These are phyloP conservation scores for Zelopaecilomyces penicillatus DNA, from an alignment of 2,329 filamentous ascomycete genomes.

Conservation along the genomic window DNA sequence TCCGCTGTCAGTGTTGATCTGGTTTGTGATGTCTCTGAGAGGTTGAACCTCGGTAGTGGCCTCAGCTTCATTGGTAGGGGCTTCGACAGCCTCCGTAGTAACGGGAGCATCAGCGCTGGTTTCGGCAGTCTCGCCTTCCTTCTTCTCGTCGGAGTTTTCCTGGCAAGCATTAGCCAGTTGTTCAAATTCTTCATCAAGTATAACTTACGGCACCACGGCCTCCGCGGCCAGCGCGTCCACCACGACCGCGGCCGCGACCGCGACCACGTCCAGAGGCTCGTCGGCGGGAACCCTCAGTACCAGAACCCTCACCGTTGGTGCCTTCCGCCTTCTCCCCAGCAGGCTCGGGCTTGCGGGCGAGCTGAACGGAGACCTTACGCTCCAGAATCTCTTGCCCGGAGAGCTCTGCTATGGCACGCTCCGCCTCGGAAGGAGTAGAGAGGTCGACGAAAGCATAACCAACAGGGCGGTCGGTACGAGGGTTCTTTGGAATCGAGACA, in stretches of 20 bases:
- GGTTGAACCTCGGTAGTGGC: slow-evolving; percentile 46
- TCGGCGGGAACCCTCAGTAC: slow-evolving; percentile 57
- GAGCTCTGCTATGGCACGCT: slow-evolving; percentile 89
- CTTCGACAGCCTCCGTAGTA: slow-evolving; percentile 36
- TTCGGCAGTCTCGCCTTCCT: slow-evolving; percentile 35
- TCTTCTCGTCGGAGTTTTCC: slow-evolving; percentile 34
- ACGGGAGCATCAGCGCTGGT: slow-evolving; percentile 36
- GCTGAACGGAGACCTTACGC: slow-evolving; percentile 98
- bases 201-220: slow-evolving; percentile 42
- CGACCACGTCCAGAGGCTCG: slow-evolving; percentile 56
- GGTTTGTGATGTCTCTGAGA: slow-evolving; percentile 54
- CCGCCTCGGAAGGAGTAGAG: slow-evolving; percentile 85
- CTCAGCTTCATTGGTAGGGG: slow-evolving; percentile 34
- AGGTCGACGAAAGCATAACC: slow-evolving; percentile 99
- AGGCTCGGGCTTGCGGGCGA: slow-evolving; percentile 93
- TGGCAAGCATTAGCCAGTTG: slow-evolving; percentile 8
- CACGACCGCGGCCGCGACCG: slow-evolving; percentile 61
- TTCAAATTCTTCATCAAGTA: background rate
- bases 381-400: slow-evolving; percentile 97
- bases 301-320: slow-evolving; percentile 66
- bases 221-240: slow-evolving; percentile 55
- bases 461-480: slow-evolving; percentile 94
- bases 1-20: slow-evolving; percentile 20
- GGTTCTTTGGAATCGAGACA: slow-evolving; percentile 98
- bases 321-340: slow-evolving; percentile 68